phyloP scores from a whole-genome alignment of 306 rosid genomes.

The Albizia julibrissin region DNA sequence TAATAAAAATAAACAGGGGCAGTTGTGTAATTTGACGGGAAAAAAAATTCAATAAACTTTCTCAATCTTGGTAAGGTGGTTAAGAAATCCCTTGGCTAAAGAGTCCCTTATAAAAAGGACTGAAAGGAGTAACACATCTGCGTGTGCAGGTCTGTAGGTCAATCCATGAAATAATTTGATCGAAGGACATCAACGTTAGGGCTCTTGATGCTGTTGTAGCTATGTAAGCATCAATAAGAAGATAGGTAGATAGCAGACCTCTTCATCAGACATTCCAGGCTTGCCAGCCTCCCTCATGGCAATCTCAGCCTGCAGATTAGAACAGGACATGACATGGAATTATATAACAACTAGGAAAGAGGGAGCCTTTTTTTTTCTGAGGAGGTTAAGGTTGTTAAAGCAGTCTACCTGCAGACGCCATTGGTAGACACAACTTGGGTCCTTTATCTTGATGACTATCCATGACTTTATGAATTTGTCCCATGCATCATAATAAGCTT shows the following conservation, averaged over 20 bases:
- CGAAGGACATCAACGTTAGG: too few relatives aligned
- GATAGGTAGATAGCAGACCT: slow-evolving; percentile 43
- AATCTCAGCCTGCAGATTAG: slow-evolving; percentile 85
- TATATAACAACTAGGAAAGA: slow-evolving; percentile 24
- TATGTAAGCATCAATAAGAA: neutral
- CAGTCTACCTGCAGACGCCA: slow-evolving; percentile 85
- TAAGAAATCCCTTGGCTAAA: neutral
- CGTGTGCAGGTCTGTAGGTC: neutral
- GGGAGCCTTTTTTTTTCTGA: neutral
- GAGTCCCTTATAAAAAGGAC: neutral
- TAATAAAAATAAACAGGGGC: neutral
- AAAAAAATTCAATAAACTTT: neutral
- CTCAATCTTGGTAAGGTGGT: neutral
- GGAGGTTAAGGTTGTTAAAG: slow-evolving; percentile 24
- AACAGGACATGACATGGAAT: slow-evolving; percentile 5
- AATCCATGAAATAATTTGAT: too few relatives aligned
- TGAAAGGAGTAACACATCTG: neutral
- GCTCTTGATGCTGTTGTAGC: too few relatives aligned
- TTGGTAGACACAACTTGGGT: slow-evolving; percentile 77
- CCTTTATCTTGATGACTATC: slow-evolving; percentile 87
- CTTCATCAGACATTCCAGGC: slow-evolving; percentile 90
- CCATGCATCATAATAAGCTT: slow-evolving; percentile 90
- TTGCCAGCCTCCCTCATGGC: slow-evolving; percentile 98
- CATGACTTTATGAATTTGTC: slow-evolving; percentile 80
- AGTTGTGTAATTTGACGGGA: neutral